Evolutionary conservation across 352 stramenopile genomes (phyloP), one percentile per base, ranked within the genome.

Genomic region (Globisporangium barbulae): DNA sequence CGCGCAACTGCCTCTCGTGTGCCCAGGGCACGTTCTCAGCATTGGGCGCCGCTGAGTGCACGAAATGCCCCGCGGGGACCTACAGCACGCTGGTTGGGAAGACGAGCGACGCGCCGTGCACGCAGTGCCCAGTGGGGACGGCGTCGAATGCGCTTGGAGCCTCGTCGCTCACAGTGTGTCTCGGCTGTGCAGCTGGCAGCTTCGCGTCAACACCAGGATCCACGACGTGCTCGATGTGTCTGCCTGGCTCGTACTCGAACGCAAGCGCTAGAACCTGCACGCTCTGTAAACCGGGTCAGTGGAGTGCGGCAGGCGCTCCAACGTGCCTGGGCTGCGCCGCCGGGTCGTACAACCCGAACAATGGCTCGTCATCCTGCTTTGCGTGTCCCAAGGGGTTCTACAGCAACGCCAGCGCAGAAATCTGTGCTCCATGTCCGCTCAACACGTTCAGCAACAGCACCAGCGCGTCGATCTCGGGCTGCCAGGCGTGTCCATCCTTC

Each of bases 301-400:
- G 73, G 66, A 92, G 80, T 42, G 37, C 55, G 1, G 35, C 19
- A 22, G 71, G 70, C 13, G 69, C 76, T 28, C 56, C 71, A 0
- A 49, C 48, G 9, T 93, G 83, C 55, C 61, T 41, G 6, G 63
- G 67, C 55, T 93, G 81, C 37, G 45, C 67, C 1, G 67, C 73
- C 10, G 84, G 84, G 0, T 75, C 75, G 31, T 91, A 82, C 31
- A 76, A 68, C 0, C 75, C 84, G 22, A 70, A 53, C 35, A 73
- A 53, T 5, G 76, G 79, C 2, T 80, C 75, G 9, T 60, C 64
- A 0, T 45, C 63, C 0, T 93, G 84, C 35, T 82, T 78, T 28
- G 62, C 73, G 21, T 93, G 84, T 44, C 80, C 81, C 0, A 61
- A 67, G 55, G 84, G 84, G 5, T 88, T 85, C 62, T 89, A 76